phyloP scores from a whole-genome alignment of 345 rosid genomes.

The Gossypium stocksii region DNA sequence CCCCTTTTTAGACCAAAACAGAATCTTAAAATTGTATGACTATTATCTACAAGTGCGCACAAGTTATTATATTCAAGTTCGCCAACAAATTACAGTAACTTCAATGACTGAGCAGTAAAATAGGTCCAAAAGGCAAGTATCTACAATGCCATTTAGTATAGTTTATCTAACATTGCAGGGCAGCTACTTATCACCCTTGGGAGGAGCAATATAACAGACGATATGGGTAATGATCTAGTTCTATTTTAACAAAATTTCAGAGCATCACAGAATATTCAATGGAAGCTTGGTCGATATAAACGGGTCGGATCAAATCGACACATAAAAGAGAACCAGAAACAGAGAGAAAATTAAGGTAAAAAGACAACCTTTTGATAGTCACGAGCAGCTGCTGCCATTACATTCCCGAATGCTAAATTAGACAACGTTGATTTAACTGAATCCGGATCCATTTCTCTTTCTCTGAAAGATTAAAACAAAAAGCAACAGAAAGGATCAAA shows the following conservation, averaged over 20 bases:
- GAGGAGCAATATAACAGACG: not conserved
- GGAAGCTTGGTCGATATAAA: no score
- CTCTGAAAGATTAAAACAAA: not conserved
- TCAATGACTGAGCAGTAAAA: not conserved
- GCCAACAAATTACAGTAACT: not conserved
- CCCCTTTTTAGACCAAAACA: not conserved
- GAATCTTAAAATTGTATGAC: not conserved
- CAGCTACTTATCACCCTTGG: not conserved
- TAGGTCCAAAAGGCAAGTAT: not conserved
- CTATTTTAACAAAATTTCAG: not conserved
- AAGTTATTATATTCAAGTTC: not conserved
- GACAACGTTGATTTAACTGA: conserved; percentile 82
- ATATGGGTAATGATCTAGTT: not conserved
- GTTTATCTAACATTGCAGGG: not conserved
- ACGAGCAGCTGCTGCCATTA: conserved; percentile 97
- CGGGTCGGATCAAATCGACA: not conserved
- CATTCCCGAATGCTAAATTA: conserved; percentile 87
- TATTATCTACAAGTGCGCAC: not conserved
- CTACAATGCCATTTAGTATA: not conserved
- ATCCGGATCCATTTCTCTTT: conserved; percentile 69
- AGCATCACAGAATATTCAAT: not conserved
- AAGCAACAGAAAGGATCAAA: not conserved
- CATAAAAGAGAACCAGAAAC: not conserved
- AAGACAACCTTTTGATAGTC: conserved; percentile 66
- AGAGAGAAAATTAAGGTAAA: not conserved